A percentile compares a stretch with the other conserved stretches of the same genome.
Evolutionary conservation across 495 filamentous ascomycete genomes (phyloP).

Genomic region (Penicillium simplicissimum): DNA sequence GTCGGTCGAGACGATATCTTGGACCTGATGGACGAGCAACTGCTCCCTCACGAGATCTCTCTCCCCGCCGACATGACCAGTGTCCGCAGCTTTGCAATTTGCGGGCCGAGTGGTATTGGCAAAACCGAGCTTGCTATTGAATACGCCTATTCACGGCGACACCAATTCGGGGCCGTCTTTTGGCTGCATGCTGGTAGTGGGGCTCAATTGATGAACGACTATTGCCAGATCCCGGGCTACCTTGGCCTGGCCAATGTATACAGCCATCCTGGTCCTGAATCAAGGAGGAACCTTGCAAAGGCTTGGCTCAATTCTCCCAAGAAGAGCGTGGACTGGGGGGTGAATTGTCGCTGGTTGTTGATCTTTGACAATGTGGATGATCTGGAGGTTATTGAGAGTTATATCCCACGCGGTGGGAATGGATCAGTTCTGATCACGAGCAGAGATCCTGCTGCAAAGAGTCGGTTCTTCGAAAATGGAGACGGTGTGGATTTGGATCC

Average conservation of each 20-base stretch:
- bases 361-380: neutral
- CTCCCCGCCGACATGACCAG: neutral
- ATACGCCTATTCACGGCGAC: neutral
- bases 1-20: neutral
- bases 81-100: neutral
- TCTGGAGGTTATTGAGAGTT: neutral
- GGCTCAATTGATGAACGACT: neutral
- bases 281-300: neutral
- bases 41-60: neutral
- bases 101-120: neutral
- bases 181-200: constrained; percentile 1
- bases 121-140: neutral
- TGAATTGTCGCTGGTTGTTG: neutral
- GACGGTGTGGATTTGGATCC: neutral
- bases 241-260: neutral
- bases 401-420: neutral
- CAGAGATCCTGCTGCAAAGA: neutral
- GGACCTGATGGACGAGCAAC: neutral
- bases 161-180: neutral
- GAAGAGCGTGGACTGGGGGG: neutral
- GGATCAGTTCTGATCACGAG: neutral
- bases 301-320: neutral
- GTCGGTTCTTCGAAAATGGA: neutral
- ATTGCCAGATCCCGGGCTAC: neutral
- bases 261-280: neutral